Conservation (phyloP, 305 asterid genomes). For the Solanum chacoense region DNA sequence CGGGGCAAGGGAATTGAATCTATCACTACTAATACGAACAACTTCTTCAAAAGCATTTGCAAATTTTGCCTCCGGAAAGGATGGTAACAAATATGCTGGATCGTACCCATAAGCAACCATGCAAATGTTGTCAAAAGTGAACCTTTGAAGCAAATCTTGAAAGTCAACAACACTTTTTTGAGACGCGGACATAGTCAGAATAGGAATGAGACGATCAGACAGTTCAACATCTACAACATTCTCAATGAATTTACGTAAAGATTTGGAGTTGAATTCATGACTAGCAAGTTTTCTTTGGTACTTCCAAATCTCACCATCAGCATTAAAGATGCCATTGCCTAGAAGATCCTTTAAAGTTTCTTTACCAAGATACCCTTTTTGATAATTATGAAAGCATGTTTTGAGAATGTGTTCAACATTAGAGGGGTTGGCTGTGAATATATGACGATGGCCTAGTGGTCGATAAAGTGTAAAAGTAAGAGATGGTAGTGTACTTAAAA, state of each 20-base stretch:
- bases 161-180: not conserved
- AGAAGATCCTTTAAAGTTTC: not conserved
- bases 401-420: slow-evolving; percentile 11
- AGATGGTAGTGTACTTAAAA: slow-evolving; percentile 1
- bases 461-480: slow-evolving; percentile 14
- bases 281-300: slow-evolving; percentile 13
- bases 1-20: not conserved
- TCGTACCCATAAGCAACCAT: slow-evolving; percentile 10
- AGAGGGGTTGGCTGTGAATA: slow-evolving; percentile 9
- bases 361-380: not conserved
- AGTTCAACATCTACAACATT: not conserved
- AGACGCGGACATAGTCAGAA: not conserved
- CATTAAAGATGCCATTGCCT: slow-evolving; percentile 14
- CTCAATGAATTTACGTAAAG: slow-evolving; percentile 6
- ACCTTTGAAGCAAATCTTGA: slow-evolving; percentile 14
- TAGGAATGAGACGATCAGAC: not conserved
- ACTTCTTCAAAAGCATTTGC: slow-evolving; percentile 14
- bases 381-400: slow-evolving; percentile 4
- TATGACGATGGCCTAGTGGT: slow-evolving; percentile 2
- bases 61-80: not conserved
- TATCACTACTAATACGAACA: not conserved
- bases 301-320: slow-evolving; percentile 16
- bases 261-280: slow-evolving; percentile 16
- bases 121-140: slow-evolving; percentile 19
- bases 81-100: slow-evolving; percentile 8